phyloP scores from a whole-genome alignment of 345 rosid genomes.

The Geranium brycei region DNA sequence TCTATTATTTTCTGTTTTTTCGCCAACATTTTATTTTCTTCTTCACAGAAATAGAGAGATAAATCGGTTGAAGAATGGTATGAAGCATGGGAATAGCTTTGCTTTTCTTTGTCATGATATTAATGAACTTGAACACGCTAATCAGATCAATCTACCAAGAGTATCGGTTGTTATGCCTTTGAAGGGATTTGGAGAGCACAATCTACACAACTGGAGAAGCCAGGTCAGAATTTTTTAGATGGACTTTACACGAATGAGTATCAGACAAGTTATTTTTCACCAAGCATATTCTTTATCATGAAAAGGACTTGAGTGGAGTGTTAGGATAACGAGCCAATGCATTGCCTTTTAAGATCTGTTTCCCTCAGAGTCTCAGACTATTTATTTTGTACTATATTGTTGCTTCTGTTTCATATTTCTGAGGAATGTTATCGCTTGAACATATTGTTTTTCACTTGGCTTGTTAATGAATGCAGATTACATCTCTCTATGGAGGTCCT shows the following conservation, averaged over 20 bases:
- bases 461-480: constrained; percentile 43
- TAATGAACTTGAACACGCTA: constrained; percentile 72
- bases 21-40: not conserved
- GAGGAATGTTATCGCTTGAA: not conserved
- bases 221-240: constrained; percentile 41
- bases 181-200: constrained; percentile 94
- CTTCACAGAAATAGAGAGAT: constrained; percentile 62
- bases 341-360: not conserved
- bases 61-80: constrained; percentile 46
- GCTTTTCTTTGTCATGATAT: constrained; percentile 72
- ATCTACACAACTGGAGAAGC: constrained; percentile 89
- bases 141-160: constrained; percentile 69
- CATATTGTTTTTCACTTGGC: constrained; percentile 7
- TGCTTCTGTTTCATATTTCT: not conserved
- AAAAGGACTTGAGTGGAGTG: not conserved
- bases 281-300: not conserved
- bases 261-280: too few species aligned
- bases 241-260: not conserved
- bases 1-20: not conserved
- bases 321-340: not conserved
- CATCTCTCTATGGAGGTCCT: constrained; percentile 97
- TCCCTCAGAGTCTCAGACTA: not conserved
- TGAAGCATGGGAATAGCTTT: constrained; percentile 73
- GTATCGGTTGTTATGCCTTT: constrained; percentile 87
- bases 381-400: too few species aligned